These are phyloP conservation scores for Neurospora cerealis DNA, from an alignment of 495 filamentous ascomycete genomes.

Conservation along the genomic window DNA sequence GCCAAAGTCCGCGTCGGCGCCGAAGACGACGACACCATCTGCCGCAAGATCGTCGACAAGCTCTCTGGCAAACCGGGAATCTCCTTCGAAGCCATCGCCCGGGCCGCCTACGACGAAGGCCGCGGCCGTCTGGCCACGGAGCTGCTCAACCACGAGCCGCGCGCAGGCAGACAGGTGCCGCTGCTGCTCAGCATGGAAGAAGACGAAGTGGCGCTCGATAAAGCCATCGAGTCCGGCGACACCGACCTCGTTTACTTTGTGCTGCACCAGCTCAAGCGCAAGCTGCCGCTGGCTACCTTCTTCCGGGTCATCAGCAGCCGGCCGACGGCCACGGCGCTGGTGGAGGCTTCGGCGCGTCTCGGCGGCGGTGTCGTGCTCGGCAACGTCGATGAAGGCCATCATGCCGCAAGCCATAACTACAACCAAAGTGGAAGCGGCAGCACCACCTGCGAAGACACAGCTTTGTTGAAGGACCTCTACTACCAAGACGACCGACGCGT, in stretches of 20 bases:
- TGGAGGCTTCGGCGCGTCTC: slow-evolving; percentile 64
- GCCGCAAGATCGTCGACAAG: slow-evolving; percentile 75
- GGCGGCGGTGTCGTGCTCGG: slow-evolving; percentile 14
- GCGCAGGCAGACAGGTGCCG: slow-evolving; percentile 90
- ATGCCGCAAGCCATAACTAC: slow-evolving; percentile 9
- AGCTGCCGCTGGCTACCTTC: slow-evolving; percentile 80
- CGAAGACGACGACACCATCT: slow-evolving; percentile 81
- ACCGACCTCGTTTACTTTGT: slow-evolving; percentile 87
- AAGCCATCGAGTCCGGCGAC: slow-evolving; percentile 92
- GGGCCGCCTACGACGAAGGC: slow-evolving; percentile 93
- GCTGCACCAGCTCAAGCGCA: slow-evolving; percentile 79
- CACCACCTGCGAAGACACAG: slow-evolving; percentile 48
- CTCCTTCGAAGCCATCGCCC: slow-evolving; percentile 88
- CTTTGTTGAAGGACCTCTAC: slow-evolving; percentile 88
- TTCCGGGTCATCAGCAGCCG: slow-evolving; percentile 85
- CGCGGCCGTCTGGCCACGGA: slow-evolving; percentile 77
- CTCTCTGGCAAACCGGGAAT: slow-evolving; percentile 80
- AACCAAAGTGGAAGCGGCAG: background rate
- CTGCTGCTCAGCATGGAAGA: slow-evolving; percentile 93
- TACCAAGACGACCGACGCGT: slow-evolving; percentile 93
- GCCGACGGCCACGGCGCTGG: slow-evolving; percentile 77
- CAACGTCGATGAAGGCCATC: background rate
- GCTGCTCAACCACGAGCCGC: slow-evolving; percentile 83
- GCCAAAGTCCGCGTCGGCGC: slow-evolving; percentile 82
- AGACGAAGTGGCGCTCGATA: slow-evolving; percentile 90